Conservation (phyloP, 2,329 filamentous ascomycete genomes). For the Zasmidium angulare region DNA sequence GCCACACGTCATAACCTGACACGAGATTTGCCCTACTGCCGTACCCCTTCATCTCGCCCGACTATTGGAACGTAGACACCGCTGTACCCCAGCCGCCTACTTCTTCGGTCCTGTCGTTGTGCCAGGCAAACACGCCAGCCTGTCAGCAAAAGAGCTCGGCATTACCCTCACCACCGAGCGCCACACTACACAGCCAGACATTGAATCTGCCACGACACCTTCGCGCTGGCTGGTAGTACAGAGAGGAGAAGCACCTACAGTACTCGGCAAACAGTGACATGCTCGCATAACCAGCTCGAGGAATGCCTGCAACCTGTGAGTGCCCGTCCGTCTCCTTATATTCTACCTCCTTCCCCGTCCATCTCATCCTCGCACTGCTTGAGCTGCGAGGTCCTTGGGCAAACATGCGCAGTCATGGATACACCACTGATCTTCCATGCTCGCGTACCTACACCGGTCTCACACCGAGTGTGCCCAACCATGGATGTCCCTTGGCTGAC, state of each 20-base stretch:
- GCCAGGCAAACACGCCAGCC: slow-evolving; percentile 16
- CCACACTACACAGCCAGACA: slow-evolving; percentile 13
- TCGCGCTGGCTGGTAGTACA: slow-evolving; percentile 16
- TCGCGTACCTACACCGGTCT: slow-evolving; percentile 3
- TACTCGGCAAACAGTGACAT: slow-evolving; percentile 19
- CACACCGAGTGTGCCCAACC: slow-evolving; percentile 2
- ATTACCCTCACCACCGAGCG: slow-evolving; percentile 12
- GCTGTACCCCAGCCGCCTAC: slow-evolving; percentile 9
- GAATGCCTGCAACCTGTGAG: slow-evolving; percentile 32
- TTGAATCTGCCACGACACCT: slow-evolving; percentile 13
- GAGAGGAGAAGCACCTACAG: slow-evolving; percentile 17
- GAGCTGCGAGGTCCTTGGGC: not conserved
- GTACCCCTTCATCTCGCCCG: slow-evolving; percentile 13
- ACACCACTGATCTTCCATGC: not conserved
- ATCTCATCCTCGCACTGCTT: not conserved
- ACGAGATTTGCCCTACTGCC: slow-evolving; percentile 19
- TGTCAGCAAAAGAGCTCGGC: slow-evolving; percentile 13
- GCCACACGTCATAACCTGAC: slow-evolving; percentile 20
- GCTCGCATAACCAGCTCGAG: slow-evolving; percentile 23
- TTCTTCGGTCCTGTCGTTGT: slow-evolving; percentile 17
- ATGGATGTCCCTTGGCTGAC: slow-evolving; percentile 14
- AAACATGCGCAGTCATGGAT: slow-evolving; percentile 8
- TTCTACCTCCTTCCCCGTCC: not conserved
- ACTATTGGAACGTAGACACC: slow-evolving; percentile 18
- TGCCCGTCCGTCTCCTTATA: slow-evolving; percentile 28